These are phyloP conservation scores for Solanum acaule DNA, from an alignment of 257 asterid genomes.

Conservation along the genomic window DNA sequence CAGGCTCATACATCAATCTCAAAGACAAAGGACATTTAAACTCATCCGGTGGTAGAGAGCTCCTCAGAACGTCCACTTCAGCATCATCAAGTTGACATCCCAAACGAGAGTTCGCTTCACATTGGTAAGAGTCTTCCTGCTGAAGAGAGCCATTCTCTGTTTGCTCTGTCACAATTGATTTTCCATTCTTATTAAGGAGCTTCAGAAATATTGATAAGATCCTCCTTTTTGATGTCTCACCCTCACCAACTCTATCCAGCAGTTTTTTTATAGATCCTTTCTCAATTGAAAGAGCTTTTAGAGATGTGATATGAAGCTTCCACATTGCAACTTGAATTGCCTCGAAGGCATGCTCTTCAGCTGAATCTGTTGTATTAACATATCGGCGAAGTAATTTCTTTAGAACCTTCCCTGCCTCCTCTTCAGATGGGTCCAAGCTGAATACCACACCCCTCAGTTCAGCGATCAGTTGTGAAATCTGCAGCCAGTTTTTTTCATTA, in stretches of 20 bases:
- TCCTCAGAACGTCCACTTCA: neutral
- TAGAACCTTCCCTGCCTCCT: slow-evolving; percentile 1
- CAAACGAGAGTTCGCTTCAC: neutral
- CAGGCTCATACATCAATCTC: slow-evolving; percentile 76
- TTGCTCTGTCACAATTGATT: neutral
- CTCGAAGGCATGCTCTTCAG: neutral
- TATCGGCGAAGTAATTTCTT: neutral
- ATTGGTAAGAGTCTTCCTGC: neutral
- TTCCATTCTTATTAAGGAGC: neutral
- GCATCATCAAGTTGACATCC: neutral
- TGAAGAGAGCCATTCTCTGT: neutral
- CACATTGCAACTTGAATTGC: neutral
- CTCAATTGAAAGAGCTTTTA: slow-evolving; percentile 3
- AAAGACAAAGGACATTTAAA: slow-evolving; percentile 60
- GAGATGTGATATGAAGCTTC: slow-evolving; percentile 7
- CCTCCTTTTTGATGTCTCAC: neutral
- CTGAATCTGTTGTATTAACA: neutral
- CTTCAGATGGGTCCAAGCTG: slow-evolving; percentile 4
- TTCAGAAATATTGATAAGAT: neutral
- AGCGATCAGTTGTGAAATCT: slow-evolving; percentile 1
- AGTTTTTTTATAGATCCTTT: neutral
- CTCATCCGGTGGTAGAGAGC: slow-evolving; percentile 61
- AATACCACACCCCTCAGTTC: neutral
- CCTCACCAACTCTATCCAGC: neutral
- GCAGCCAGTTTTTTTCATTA: neutral